Evolutionary conservation across 2,329 filamentous ascomycete species (phyloP).

Genomic region (Neurospora sp.): DNA sequence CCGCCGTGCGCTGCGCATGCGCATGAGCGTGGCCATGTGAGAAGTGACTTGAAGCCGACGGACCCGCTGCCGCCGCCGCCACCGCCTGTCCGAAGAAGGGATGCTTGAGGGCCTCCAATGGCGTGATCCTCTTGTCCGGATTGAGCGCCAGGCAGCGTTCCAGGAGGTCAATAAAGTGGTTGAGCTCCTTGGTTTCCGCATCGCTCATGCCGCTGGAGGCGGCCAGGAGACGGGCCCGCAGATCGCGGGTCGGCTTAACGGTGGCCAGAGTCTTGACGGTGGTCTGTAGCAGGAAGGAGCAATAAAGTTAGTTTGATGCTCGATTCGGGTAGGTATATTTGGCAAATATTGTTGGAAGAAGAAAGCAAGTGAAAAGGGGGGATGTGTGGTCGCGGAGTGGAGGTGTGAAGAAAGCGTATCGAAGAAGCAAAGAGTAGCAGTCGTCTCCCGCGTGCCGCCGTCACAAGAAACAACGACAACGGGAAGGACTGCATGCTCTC

Average conservation of each 20-base stretch:
- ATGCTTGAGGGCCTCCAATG: constrained; percentile 77
- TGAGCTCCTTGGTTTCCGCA: constrained; percentile 64
- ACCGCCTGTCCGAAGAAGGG: constrained; percentile 56
- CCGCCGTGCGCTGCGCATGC: background rate
- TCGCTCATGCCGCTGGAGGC: constrained; percentile 66
- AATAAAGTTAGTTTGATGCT: constrained; percentile 3
- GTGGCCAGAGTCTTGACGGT: constrained; percentile 57
- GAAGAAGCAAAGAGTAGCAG: background rate
- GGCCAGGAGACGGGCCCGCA: constrained; percentile 69
- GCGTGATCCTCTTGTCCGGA: constrained; percentile 83
- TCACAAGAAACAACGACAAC: background rate
- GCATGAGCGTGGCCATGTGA: background rate
- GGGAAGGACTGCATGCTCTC: background rate
- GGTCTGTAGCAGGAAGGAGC: constrained; percentile 36
- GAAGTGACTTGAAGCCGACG: background rate
- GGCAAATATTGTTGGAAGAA: constrained; percentile 1
- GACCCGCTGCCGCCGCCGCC: background rate
- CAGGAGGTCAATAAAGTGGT: constrained; percentile 75
- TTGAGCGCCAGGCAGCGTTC: constrained; percentile 84
- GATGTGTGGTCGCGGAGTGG: background rate
- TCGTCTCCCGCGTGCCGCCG: background rate
- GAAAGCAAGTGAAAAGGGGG: background rate
- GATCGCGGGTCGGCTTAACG: constrained; percentile 68
- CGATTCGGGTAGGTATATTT: background rate
- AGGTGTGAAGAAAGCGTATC: background rate